Percentiles rank a stretch among this genome's conserved stretches.
These are phyloP conservation scores for Picocystis sp. DNA, from an alignment of 163 green algal species.

Conservation along the genomic window DNA sequence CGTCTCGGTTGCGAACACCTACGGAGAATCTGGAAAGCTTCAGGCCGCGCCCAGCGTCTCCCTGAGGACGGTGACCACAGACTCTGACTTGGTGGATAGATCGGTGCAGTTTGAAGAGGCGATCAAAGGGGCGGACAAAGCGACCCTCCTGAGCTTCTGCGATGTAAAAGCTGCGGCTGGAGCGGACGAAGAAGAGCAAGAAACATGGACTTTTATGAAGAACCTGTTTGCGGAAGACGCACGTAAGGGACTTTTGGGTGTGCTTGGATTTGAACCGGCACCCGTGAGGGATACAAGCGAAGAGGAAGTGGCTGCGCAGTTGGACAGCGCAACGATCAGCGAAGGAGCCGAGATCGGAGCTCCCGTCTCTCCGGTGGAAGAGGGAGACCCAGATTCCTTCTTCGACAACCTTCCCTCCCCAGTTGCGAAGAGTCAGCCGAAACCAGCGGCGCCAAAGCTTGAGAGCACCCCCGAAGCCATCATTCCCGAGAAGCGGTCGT, in stretches of 20 bases:
- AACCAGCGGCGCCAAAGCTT: background rate
- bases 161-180: constrained; percentile 21
- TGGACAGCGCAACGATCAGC: background rate
- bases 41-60: constrained; percentile 11
- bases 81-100: constrained; percentile 41
- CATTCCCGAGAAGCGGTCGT: background rate
- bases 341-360: constrained; percentile 1
- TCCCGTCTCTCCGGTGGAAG: background rate
- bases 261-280: constrained; percentile 66
- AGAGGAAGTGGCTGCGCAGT: constrained; percentile 4
- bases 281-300: background rate
- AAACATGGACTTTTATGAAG: constrained; percentile 81
- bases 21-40: constrained; percentile 9
- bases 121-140: constrained; percentile 38
- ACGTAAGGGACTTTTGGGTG: constrained; percentile 52
- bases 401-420: constrained; percentile 9
- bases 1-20: constrained; percentile 15
- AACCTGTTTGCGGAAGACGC: constrained; percentile 79
- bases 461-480: background rate
- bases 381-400: constrained; percentile 7
- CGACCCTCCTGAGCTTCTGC: constrained; percentile 49
- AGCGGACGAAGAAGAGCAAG: constrained; percentile 19
- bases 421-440: constrained; percentile 1
- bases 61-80: constrained; percentile 33
- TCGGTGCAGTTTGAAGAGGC: constrained; percentile 60